Evolutionary conservation across 441 rosid genomes (phyloP), one percentile per base, ranked within the genome.

Genomic region (Eutrema salsugineum): DNA sequence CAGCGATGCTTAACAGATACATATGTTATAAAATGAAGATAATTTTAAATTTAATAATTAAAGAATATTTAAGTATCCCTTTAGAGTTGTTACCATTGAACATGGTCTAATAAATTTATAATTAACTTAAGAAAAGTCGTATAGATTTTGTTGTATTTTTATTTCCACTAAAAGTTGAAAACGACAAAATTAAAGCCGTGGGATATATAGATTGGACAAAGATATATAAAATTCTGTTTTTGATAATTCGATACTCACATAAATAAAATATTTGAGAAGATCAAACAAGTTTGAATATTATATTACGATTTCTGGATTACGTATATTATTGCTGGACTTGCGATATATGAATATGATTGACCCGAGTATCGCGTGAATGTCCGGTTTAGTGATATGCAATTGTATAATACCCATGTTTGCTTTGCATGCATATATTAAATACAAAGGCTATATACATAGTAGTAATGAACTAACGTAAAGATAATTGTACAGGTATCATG

Each of bases 401-500:
- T n/a, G n/a, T n/a, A n/a, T 40, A 14, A 4, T 12, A 49, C 10
- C 8, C n/a, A 48, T 49, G 58, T 49, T 24, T 19, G 32, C n/a
- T 49, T 64, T 32, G 8, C 57, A 28, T 32, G 8, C 57, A 28
- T 28, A 28, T 4, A 28, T 6, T 28, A 28, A 5, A 28, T n/a
- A n/a, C 5, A 5, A 28, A 28, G 6, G 27, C 3, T 24, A 3
- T 24, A 24, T 24, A 2, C 2, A 24, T 2, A n/a, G n/a, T n/a
- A n/a, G n/a, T n/a, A n/a, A 24, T 24, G 4, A 24, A 24, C 27
- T 24, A 24, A 24, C 27, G 27, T 24, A 24, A 24, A 24, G 4
- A 24, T 24, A 24, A 24, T 2, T 24, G 0, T 28, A 57, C 79
- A 91, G 97, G 63, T 92, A 86, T 80, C 98, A 88, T 64, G 97